These are phyloP conservation scores for Hebeloma cylindrosporum DNA, from an alignment of 768 basidiomycete species.

Conservation along the genomic window DNA sequence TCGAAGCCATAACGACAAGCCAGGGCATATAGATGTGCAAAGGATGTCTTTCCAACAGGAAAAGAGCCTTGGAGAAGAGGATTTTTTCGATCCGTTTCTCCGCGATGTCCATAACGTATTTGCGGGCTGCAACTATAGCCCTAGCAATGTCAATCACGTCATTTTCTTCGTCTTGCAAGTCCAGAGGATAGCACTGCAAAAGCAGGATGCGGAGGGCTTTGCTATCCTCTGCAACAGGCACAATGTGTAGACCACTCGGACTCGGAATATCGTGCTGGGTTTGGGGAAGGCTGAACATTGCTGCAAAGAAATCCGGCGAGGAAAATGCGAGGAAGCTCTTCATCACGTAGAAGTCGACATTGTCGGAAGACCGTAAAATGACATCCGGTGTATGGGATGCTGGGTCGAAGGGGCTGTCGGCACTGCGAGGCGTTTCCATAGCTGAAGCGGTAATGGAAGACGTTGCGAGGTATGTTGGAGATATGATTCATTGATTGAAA, in stretches of 20 bases:
- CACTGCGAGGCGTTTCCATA: no score
- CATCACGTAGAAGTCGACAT: conserved; percentile 3
- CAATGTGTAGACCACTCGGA: neutral
- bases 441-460: no score
- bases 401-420: conserved; percentile 1
- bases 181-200: neutral
- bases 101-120: neutral
- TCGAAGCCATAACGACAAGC: neutral
- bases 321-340: neutral
- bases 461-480: no score
- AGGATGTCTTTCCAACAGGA: neutral
- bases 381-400: neutral
- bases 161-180: no score
- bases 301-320: neutral
- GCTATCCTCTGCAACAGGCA: neutral
- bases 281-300: neutral
- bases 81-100: neutral
- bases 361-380: conserved; percentile 1
- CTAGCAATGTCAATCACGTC: neutral
- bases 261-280: neutral
- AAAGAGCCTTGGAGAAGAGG: neutral
- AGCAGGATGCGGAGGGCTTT: neutral
- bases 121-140: neutral
- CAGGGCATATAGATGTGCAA: neutral
- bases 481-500: no score